phyloP scores from a whole-genome alignment of 1,284 basidiomycete genomes.

The Dichomitus squalens region DNA sequence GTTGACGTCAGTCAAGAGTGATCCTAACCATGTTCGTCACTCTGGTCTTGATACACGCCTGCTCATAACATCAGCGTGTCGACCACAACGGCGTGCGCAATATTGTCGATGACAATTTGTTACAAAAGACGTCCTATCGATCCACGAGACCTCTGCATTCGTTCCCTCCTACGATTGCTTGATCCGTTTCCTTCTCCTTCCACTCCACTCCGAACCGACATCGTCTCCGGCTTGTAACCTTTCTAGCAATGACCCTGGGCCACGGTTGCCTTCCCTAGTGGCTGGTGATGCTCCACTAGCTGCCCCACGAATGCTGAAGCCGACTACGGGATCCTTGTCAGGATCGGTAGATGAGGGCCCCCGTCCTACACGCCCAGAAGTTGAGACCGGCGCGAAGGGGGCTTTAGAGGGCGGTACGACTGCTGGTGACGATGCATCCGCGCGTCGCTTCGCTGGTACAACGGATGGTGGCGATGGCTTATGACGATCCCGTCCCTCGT shows the following conservation, averaged over 20 bases:
- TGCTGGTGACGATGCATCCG: slow-evolving; percentile 16
- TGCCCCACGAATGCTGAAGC: slow-evolving; percentile 60
- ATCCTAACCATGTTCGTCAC: no score
- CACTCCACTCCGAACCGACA: slow-evolving; percentile 15
- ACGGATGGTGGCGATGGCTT: neutral
- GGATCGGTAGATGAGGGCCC: slow-evolving; percentile 20
- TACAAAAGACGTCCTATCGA: neutral
- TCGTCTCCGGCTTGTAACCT: slow-evolving; percentile 38
- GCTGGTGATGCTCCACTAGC: slow-evolving; percentile 28
- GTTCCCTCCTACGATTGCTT: slow-evolving; percentile 5
- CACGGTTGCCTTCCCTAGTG: slow-evolving; percentile 6
- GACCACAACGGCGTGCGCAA: neutral
- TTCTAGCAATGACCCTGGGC: slow-evolving; percentile 41
- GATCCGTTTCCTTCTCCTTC: slow-evolving; percentile 20
- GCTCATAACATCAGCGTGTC: neutral
- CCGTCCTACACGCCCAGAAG: neutral
- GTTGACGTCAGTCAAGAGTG: no score
- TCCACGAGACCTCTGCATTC: neutral
- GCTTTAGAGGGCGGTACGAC: neutral
- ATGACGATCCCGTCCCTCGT: neutral
- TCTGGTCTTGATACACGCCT: no score
- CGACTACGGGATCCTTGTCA: slow-evolving; percentile 39
- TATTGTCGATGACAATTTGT: neutral
- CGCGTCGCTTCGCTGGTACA: slow-evolving; percentile 27
- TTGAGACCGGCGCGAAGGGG: neutral